Evolutionary conservation across 1,284 basidiomycete genomes (phyloP).

Genomic region (Rhodotorula sp.): DNA sequence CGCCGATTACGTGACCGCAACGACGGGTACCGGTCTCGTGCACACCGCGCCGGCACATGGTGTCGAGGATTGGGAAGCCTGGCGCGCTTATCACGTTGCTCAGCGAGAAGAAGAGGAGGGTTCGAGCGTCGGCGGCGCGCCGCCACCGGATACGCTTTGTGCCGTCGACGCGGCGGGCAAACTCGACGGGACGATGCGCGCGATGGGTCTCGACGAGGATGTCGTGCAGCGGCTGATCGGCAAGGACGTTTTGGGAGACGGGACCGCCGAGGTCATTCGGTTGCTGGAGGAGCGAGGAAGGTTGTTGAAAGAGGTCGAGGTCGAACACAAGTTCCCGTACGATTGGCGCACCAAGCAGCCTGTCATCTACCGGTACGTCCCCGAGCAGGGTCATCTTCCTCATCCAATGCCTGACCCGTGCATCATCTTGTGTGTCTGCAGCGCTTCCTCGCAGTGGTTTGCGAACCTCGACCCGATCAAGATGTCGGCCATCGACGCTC

Average conservation of each 20-base stretch:
- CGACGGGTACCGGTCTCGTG: constrained; percentile 93
- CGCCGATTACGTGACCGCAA: constrained; percentile 70
- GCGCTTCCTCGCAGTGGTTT: constrained; percentile 99
- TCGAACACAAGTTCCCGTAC: constrained; percentile 89
- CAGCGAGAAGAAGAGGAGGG: too few relatives aligned
- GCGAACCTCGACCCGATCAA: constrained; percentile 86
- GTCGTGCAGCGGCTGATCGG: constrained; percentile 60
- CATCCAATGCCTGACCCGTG: neutral
- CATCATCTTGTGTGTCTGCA: constrained; percentile 44
- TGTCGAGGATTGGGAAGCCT: constrained; percentile 81
- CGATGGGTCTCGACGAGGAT: constrained; percentile 43
- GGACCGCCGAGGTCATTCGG: constrained; percentile 64
- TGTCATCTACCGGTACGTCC: constrained; percentile 75
- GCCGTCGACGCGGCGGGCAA: constrained; percentile 80
- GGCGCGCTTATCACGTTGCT: constrained; percentile 51
- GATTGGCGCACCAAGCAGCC: constrained; percentile 97
- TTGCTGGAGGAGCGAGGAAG: constrained; percentile 60
- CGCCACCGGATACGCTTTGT: constrained; percentile 53
- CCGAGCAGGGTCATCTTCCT: neutral
- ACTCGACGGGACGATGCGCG: constrained; percentile 62
- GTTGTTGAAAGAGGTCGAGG: constrained; percentile 66
- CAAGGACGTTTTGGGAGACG: constrained; percentile 68
- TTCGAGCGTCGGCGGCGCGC: neutral
- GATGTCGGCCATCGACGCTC: constrained; percentile 65
- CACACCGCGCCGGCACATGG: constrained; percentile 96